phyloP scores from a whole-genome alignment of 345 rosid species.

The Melaleuca alternifolia region DNA sequence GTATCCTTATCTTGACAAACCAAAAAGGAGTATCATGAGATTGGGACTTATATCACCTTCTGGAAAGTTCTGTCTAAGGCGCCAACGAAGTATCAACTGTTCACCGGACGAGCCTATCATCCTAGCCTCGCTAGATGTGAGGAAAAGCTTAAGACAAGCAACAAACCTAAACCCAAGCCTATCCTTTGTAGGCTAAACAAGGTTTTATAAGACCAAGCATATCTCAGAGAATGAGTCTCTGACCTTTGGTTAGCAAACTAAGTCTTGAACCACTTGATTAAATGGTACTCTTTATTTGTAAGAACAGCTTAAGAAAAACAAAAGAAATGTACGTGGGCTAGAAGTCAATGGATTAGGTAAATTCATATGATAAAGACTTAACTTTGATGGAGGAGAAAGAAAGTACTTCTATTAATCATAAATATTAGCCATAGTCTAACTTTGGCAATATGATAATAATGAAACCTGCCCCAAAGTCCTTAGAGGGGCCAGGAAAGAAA shows the following conservation, averaged over 20 bases:
- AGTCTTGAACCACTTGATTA: not conserved
- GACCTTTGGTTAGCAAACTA: not conserved
- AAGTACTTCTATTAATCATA: not conserved
- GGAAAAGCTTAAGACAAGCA: not conserved
- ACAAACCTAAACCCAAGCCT: not conserved
- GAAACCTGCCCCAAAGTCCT: not conserved
- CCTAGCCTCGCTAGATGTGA: not conserved
- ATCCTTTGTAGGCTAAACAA: not conserved
- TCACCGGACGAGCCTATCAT: not conserved
- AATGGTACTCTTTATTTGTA: not conserved
- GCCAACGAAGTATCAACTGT: not conserved
- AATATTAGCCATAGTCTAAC: not conserved
- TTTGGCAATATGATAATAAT: not conserved
- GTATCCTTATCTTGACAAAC: not conserved
- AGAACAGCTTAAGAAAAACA: not conserved
- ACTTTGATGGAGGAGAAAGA: not conserved
- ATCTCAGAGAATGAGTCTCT: not conserved
- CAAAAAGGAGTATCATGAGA: not conserved
- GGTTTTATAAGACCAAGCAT: not conserved
- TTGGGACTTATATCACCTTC: not conserved
- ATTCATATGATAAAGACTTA: not conserved
- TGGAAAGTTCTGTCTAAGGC: not conserved
- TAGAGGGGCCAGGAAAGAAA: not conserved
- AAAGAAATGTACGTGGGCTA: not conserved
- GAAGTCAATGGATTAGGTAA: not conserved